Evolutionary conservation across 2,329 filamentous ascomycete genomes (phyloP), one percentile per base, ranked within the genome.

Genomic region (Diaporthe caulivora): DNA sequence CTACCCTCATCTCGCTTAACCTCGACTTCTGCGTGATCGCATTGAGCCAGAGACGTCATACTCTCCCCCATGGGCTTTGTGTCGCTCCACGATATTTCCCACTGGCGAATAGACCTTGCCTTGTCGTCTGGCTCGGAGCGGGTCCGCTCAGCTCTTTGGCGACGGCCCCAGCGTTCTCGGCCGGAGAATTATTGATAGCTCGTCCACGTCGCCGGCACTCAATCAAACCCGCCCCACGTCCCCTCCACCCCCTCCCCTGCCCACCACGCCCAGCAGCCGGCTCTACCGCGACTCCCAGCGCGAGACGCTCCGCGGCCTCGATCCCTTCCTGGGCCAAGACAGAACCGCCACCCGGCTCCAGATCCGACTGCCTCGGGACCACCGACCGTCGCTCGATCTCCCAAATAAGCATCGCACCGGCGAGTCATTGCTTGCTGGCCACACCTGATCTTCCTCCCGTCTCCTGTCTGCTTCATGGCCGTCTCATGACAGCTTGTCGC

Each of bases 371-470:
- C 26, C 72, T 64, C 42, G 54, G 49, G 54, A 26, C 62, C 60
- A 54, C n/a, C 49, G 37, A 24, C 47, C 26, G 24, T 54, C 29
- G 17, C 29, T 47, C 44, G 47, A 49, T 18, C 44, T 24, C 24
- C 54, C 60, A 24, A 71, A 55, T 53, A 42, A 44, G 26, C 54
- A 31, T 69, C 54, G 8, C 18, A 29, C 49, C 34, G 37, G 29
- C 69, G 37, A 29, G 44, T 72, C 62, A 70, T 74, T 72, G 70
- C 73, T 70, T 62, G 55, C 47, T 71, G 55, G 55, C 34, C 55
- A 60, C 37, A 67, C 13, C 37, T 34, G 49, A 34, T 42, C 70
- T 62, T 44, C 13, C 26, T 31, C 17, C 29, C 44, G 54, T n/a
- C 26, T 29, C 49, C 40, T 53, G 70, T 67, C 40, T 29, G 64